Conservation (phyloP, 495 filamentous ascomycete species). For the Thermochaetoides thermophila region DNA sequence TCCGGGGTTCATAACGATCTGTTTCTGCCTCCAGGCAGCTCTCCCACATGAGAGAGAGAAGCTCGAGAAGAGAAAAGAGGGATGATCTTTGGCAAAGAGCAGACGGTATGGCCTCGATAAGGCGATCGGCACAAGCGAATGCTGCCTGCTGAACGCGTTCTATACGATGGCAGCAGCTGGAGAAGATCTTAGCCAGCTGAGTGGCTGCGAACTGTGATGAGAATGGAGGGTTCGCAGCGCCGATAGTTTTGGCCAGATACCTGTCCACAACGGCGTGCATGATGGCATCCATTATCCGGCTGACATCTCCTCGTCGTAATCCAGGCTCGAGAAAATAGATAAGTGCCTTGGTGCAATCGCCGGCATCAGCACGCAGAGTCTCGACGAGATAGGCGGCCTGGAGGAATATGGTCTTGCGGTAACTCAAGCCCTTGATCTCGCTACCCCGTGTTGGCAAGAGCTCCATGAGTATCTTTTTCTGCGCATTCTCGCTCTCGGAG, state of each 20-base stretch:
- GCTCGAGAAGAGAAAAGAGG: constrained; percentile 79
- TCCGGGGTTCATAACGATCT: constrained; percentile 79
- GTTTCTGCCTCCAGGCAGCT: constrained; percentile 89
- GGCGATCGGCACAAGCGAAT: constrained; percentile 62
- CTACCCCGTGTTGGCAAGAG: constrained; percentile 59
- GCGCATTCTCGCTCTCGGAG: constrained; percentile 57
- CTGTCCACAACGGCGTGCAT: constrained; percentile 54
- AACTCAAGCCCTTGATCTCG: constrained; percentile 65
- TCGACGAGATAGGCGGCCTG: constrained; percentile 78
- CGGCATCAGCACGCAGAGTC: constrained; percentile 62
- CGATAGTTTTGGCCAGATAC: constrained; percentile 58
- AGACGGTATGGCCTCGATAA: constrained; percentile 72
- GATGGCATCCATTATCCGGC: constrained; percentile 74
- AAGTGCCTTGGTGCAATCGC: constrained; percentile 75
- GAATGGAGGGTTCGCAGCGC: constrained; percentile 55
- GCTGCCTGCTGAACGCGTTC: constrained; percentile 77
- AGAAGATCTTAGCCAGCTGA: constrained; percentile 72
- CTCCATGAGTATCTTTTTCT: constrained; percentile 58
- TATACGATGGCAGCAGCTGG: constrained; percentile 82
- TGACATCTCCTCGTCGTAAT: constrained; percentile 62
- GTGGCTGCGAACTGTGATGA: constrained; percentile 74
- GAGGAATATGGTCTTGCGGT: constrained; percentile 80
- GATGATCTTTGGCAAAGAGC: constrained; percentile 79
- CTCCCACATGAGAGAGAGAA: constrained; percentile 84
- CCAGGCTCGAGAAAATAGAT: constrained; percentile 86